Percentiles rank a stretch among this genome's conserved stretches.
Conservation (phyloP, 306 rosid species). For the Vigna reflexopilosa region DNA sequence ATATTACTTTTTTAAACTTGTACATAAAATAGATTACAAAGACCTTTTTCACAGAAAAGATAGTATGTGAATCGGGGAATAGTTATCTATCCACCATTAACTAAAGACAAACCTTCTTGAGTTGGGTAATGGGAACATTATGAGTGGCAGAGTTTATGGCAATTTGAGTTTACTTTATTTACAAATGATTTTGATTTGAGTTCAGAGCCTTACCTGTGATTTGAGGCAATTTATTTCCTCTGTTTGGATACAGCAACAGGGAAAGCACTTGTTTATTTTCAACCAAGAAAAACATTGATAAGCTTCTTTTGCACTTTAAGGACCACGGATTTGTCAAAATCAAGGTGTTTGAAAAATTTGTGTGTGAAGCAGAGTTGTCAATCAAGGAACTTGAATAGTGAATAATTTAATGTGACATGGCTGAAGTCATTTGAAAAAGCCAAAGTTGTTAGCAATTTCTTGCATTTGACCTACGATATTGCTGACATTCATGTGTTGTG, state of each 20-base stretch:
- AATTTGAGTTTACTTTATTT: not conserved
- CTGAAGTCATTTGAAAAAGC: slow-evolving; percentile 7
- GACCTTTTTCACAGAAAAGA: slow-evolving; percentile 2
- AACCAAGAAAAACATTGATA: too few species aligned
- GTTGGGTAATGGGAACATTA: too few species aligned
- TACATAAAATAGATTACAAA: not conserved
- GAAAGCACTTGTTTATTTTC: not conserved
- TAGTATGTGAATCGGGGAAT: not conserved
- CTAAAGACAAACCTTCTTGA: too few species aligned
- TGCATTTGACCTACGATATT: slow-evolving; percentile 21
- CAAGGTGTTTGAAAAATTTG: too few species aligned
- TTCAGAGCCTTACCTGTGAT: not conserved
- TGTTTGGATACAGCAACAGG: not conserved
- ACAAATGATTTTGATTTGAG: not conserved
- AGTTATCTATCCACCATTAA: not conserved
- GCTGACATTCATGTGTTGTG: slow-evolving; percentile 26
- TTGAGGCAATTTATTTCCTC: slow-evolving; percentile 10
- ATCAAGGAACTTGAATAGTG: too few species aligned
- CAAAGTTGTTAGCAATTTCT: not conserved
- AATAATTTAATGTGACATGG: too few species aligned
- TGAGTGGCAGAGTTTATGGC: not conserved
- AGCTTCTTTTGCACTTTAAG: too few species aligned
- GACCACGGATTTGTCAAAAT: too few species aligned
- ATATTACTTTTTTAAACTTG: not conserved
- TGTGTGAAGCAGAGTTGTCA: too few species aligned